Conservation (phyloP, 495 filamentous ascomycete genomes). For the Penicillium flavigenum region DNA sequence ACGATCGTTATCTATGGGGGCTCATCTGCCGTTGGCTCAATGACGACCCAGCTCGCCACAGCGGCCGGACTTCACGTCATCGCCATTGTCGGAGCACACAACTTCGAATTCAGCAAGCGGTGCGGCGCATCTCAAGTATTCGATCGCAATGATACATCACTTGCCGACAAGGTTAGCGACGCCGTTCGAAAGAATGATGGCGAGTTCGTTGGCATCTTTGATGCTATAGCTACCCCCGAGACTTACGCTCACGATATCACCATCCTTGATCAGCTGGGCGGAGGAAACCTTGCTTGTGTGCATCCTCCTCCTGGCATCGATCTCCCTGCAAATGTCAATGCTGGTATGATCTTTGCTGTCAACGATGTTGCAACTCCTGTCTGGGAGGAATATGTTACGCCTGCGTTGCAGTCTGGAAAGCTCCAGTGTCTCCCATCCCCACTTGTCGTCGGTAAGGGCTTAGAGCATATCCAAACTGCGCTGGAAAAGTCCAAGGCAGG, state of each 20-base stretch:
- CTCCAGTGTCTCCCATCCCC: not conserved
- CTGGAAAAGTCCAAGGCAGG: not conserved
- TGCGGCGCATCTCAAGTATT: not conserved
- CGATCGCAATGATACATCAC: not conserved
- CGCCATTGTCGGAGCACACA: not conserved
- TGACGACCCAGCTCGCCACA: not conserved
- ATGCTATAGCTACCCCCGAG: not conserved
- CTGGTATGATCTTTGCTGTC: not conserved
- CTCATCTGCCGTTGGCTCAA: not conserved
- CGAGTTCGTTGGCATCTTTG: not conserved
- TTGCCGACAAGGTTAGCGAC: not conserved
- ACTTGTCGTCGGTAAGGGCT: not conserved
- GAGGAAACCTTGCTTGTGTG: not conserved
- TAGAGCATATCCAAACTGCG: not conserved
- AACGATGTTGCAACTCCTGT: not conserved
- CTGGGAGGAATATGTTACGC: not conserved
- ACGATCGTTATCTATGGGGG: not conserved
- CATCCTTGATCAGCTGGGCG: not conserved
- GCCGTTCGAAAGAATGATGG: not conserved
- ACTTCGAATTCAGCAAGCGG: not conserved
- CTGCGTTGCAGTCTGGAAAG: not conserved
- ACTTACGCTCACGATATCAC: not conserved
- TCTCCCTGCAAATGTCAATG: not conserved
- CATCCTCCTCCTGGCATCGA: not conserved
- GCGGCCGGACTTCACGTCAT: not conserved